Evolutionary conservation across 1,139 yeast species (phyloP).

Genomic region (Sugiyamaella japonica): DNA sequence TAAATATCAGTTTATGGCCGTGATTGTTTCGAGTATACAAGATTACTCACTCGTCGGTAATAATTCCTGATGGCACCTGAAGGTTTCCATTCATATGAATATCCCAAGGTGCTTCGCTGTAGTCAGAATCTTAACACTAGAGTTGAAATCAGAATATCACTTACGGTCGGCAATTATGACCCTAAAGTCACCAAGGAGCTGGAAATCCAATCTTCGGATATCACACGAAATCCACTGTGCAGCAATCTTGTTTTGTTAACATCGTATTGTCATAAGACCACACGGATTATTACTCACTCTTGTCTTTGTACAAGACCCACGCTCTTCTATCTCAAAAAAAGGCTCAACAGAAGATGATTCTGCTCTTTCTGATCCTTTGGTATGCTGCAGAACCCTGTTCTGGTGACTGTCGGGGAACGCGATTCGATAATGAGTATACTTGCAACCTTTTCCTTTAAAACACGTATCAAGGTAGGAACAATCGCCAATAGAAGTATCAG

Average conservation of each 20-base stretch:
- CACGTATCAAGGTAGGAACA: constrained; percentile 94
- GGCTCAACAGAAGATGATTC: not conserved
- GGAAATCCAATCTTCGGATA: constrained; percentile 67
- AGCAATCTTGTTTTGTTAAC: constrained; percentile 42
- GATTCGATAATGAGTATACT: constrained; percentile 76
- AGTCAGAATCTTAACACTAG: not conserved
- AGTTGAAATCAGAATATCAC: constrained; percentile 30
- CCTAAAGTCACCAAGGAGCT: constrained; percentile 75
- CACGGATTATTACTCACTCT: not conserved
- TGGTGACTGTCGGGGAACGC: constrained; percentile 33
- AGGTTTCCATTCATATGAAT: constrained; percentile 39
- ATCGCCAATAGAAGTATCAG: constrained; percentile 78
- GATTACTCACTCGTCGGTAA: constrained; percentile 34
- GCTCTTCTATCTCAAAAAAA: not conserved
- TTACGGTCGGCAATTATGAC: constrained; percentile 79
- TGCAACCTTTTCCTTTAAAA: constrained; percentile 76
- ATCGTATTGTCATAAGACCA: not conserved
- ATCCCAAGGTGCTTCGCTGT: constrained; percentile 40
- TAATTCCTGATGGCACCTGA: constrained; percentile 61
- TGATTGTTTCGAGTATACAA: not conserved
- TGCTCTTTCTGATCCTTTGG: not conserved
- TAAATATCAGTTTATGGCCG: constrained; percentile 11
- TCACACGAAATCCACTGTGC: constrained; percentile 90
- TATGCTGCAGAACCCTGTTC: not conserved
- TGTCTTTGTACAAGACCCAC: not conserved